Percentiles rank a stretch among this genome's conserved stretches.
phyloP scores from a whole-genome alignment of 1,284 basidiomycete species.

The Taiwanofungus camphoratus region DNA sequence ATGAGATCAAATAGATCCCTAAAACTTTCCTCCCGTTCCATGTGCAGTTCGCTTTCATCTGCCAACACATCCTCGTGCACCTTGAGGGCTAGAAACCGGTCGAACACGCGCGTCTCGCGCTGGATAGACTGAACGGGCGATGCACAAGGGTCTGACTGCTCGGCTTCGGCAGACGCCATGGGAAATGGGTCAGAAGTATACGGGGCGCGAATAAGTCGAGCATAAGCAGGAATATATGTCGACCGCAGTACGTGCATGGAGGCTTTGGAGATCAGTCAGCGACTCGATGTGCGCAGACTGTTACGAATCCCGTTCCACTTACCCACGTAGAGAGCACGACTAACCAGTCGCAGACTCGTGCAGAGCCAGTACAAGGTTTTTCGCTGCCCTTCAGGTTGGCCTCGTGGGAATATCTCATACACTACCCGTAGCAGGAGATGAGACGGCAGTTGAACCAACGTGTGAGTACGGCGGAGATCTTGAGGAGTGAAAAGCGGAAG shows the following conservation, averaged over 20 bases:
- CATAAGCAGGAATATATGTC: constrained; percentile 62
- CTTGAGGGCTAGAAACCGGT: constrained; percentile 71
- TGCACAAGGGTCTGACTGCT: constrained; percentile 18
- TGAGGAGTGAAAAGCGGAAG: constrained; percentile 32
- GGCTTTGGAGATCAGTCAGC: constrained; percentile 34
- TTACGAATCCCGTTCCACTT: constrained; percentile 21
- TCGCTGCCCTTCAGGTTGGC: constrained; percentile 45
- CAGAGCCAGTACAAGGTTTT: constrained; percentile 66
- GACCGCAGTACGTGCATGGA: constrained; percentile 77
- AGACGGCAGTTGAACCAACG: constrained; percentile 41
- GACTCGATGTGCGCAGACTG: background rate
- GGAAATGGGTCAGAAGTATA: constrained; percentile 78
- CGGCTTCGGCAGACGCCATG: constrained; percentile 24
- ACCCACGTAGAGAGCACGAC: constrained; percentile 61
- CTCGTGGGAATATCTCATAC: constrained; percentile 50
- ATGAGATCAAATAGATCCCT: constrained; percentile 70
- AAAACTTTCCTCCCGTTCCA: constrained; percentile 66
- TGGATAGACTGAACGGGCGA: constrained; percentile 36
- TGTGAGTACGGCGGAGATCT: constrained; percentile 13
- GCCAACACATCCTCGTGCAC: constrained; percentile 69
- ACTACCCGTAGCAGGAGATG: constrained; percentile 60
- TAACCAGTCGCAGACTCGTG: constrained; percentile 57
- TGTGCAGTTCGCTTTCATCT: constrained; percentile 66
- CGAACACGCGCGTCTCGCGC: constrained; percentile 68
- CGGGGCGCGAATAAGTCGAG: constrained; percentile 51